Conservation (phyloP, 768 basidiomycete species). For the Kwoniella botswanensis region DNA sequence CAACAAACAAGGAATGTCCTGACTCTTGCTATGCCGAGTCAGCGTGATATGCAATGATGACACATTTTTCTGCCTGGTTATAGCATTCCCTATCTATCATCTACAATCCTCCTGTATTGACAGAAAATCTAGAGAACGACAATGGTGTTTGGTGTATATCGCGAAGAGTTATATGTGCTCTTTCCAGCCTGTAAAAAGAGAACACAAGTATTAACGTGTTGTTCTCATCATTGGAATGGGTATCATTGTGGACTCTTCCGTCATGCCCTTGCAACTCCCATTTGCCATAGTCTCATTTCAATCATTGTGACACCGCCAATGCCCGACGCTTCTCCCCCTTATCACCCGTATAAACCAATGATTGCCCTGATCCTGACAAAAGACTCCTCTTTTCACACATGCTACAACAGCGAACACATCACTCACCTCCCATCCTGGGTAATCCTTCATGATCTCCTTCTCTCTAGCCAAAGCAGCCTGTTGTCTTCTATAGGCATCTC, state of each 20-base stretch:
- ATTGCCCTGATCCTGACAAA: too few relatives aligned
- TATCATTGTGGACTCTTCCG: too few relatives aligned
- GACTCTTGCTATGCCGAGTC: background rate
- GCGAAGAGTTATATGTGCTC: conserved; percentile 79
- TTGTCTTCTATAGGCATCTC: conserved; percentile 80
- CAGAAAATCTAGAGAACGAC: conserved; percentile 64
- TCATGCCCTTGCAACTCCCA: too few relatives aligned
- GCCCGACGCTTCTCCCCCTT: too few relatives aligned
- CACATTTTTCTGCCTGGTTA: background rate
- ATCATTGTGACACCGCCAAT: background rate
- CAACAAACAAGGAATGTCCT: too few relatives aligned
- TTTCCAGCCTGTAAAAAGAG: conserved; percentile 72
- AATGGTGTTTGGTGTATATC: conserved; percentile 69
- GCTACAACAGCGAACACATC: too few relatives aligned
- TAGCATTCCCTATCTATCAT: background rate
- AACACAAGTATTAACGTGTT: too few relatives aligned
- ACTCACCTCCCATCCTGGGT: conserved; percentile 91
- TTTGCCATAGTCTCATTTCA: too few relatives aligned
- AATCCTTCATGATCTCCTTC: conserved; percentile 91
- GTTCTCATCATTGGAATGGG: too few relatives aligned
- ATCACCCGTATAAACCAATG: too few relatives aligned
- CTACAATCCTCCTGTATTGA: background rate
- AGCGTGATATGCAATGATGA: conserved; percentile 6
- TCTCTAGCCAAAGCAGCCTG: conserved; percentile 79
- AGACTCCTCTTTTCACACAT: too few relatives aligned